phyloP scores from a whole-genome alignment of 345 rosid species.

The Gossypium australe region DNA sequence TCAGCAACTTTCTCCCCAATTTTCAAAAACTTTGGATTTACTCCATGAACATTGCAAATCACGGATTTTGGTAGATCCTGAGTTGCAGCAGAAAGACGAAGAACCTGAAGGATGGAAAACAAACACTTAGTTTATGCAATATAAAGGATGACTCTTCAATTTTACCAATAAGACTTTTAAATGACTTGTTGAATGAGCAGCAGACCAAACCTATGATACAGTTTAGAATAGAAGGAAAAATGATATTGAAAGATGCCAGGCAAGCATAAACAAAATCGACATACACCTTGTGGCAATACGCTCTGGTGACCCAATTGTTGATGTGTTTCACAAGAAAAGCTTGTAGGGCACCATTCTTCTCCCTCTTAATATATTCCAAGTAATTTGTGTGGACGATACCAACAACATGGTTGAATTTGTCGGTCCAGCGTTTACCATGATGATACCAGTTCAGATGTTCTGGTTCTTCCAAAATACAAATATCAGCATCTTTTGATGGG shows the following conservation, averaged over 20 bases:
- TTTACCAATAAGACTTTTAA: background rate
- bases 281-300: slow-evolving; percentile 80
- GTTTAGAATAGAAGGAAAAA: background rate
- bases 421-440: slow-evolving; percentile 96
- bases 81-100: slow-evolving; percentile 94
- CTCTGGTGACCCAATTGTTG: slow-evolving; percentile 86
- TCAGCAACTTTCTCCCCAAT: slow-evolving; percentile 83
- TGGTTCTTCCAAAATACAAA: slow-evolving; percentile 93
- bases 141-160: background rate
- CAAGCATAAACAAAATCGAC: slow-evolving; percentile 15
- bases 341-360: slow-evolving; percentile 88
- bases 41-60: slow-evolving; percentile 96
- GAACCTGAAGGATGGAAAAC: slow-evolving; percentile 49
- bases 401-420: slow-evolving; percentile 92
- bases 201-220: background rate
- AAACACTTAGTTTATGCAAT: slow-evolving; percentile 5
- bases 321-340: slow-evolving; percentile 92
- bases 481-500: slow-evolving; percentile 83
- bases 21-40: slow-evolving; percentile 84
- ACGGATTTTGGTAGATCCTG: slow-evolving; percentile 89
- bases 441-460: slow-evolving; percentile 98
- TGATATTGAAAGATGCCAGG: background rate
- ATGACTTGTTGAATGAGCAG: background rate
- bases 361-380: slow-evolving; percentile 96
- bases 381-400: slow-evolving; percentile 98